Evolutionary conservation across 768 basidiomycete genomes (phyloP), one percentile per base, ranked within the genome.

Genomic region (Dendrothele bispora): DNA sequence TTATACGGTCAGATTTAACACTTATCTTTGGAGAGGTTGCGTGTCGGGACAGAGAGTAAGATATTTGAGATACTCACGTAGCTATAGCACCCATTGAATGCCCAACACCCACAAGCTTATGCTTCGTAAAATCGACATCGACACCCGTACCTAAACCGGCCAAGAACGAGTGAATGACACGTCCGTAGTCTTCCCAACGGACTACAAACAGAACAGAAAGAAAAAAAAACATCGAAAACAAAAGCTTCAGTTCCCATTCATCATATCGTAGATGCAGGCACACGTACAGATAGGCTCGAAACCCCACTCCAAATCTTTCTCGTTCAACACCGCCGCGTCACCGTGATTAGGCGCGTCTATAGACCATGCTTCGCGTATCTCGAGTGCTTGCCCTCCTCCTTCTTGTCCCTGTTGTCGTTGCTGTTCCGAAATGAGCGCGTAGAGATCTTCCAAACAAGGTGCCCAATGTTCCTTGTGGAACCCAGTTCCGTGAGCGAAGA

Each of bases 391-490:
- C 17, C 43, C 26, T 1, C 55, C 49, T 17, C 58, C 40, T 5
- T 43, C 30, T 1, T 49, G 57, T n/a, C n/a, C n/a, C n/a, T n/a
- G n/a, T n/a, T n/a, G n/a, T n/a, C n/a, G n/a, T n/a, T n/a, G n/a
- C n/a, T n/a, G n/a, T n/a, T n/a, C n/a, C n/a, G n/a, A n/a, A 4
- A 71, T 46, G 1, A 72, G 39, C 2, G 30, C 48, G 39, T 67
- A 73, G 15, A 82, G 57, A 6, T 78, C 73, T 7, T 77, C 74
- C 3, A 83, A 62, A 0, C 72, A 69, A 1, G 81, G 79, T 52
- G 82, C 80, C 77, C 78, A 82, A n/a, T 69, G 68, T 54, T 82
- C 81, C 52, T 82, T 82, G 55, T 76, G 76, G 55, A 76, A 79
- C 0, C 80, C 72, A 2, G 76, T 79, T 6, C 73, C 79, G 53